phyloP scores from a whole-genome alignment of 306 rosid species.

The Lupinus albus region DNA sequence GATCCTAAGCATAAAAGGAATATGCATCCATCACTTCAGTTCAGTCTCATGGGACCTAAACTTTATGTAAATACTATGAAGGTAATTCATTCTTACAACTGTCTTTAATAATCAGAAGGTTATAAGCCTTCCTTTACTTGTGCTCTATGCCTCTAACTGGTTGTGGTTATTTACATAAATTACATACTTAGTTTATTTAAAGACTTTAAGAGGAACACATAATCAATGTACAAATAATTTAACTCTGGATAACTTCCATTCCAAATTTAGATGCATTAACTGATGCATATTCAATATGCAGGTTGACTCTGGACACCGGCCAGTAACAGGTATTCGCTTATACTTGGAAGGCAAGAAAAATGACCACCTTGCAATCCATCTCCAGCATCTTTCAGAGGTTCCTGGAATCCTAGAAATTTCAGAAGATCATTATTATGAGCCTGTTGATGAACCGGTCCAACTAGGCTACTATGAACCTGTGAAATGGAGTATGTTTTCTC shows the following conservation, averaged over 20 bases:
- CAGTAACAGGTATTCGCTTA: conserved; percentile 81
- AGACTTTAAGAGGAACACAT: conserved; percentile 8
- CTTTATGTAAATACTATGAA: conserved; percentile 79
- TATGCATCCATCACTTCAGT: conserved; percentile 71
- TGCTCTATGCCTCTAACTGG: background rate
- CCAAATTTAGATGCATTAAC: conserved; percentile 1
- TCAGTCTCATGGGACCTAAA: conserved; percentile 81
- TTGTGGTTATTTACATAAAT: background rate
- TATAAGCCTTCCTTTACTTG: background rate
- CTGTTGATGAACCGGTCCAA: conserved; percentile 57
- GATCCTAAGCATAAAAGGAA: conserved; percentile 61
- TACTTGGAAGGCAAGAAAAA: conserved; percentile 82
- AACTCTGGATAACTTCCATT: conserved; percentile 6
- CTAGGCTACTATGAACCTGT: conserved; percentile 70
- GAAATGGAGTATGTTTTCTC: conserved; percentile 82
- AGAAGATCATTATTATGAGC: conserved; percentile 55
- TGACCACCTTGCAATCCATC: conserved; percentile 77
- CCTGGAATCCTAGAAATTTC: conserved; percentile 64
- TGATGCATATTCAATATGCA: conserved; percentile 34
- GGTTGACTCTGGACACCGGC: conserved; percentile 75
- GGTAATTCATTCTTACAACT: conserved; percentile 51
- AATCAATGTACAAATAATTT: background rate
- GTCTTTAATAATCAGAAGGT: background rate
- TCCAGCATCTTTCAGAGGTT: conserved; percentile 79
- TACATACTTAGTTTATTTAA: background rate